Conservation (phyloP, 2,329 filamentous ascomycete genomes). For the Colletotrichum tamarilloi region DNA sequence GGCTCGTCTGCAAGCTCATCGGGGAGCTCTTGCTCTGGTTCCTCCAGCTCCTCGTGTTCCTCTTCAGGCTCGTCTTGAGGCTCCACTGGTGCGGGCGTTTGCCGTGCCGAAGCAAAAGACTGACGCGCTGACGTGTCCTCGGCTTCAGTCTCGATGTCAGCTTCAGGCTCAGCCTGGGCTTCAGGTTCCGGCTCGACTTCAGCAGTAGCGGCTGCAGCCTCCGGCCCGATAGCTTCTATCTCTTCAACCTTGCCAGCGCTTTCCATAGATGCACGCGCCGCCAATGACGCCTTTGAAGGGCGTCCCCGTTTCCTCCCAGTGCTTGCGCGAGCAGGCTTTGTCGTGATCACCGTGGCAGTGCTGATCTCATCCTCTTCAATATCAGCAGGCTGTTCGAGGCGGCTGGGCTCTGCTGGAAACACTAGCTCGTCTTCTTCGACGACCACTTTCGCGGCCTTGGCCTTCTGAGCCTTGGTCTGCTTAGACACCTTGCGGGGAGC, state of each 20-base stretch:
- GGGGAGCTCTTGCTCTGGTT: neutral
- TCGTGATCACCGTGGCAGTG: slow-evolving; percentile 55
- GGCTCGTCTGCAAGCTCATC: slow-evolving; percentile 5
- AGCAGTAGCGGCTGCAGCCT: neutral
- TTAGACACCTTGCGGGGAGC: slow-evolving; percentile 64
- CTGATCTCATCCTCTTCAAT: slow-evolving; percentile 52
- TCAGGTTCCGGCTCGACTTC: neutral
- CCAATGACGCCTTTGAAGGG: slow-evolving; percentile 44
- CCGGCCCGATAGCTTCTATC: slow-evolving; percentile 2
- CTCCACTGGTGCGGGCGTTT: slow-evolving; percentile 30
- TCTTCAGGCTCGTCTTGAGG: neutral
- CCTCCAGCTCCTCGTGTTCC: neutral
- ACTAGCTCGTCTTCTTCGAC: slow-evolving; percentile 40
- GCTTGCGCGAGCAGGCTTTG: slow-evolving; percentile 32
- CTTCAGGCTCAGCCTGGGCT: neutral
- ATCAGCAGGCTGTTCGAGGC: slow-evolving; percentile 24
- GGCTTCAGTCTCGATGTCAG: slow-evolving; percentile 28
- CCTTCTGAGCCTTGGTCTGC: slow-evolving; percentile 59
- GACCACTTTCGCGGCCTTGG: slow-evolving; percentile 45
- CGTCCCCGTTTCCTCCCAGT: slow-evolving; percentile 46
- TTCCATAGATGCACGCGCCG: slow-evolving; percentile 39
- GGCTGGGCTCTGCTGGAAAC: slow-evolving; percentile 21
- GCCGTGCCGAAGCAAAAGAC: slow-evolving; percentile 32
- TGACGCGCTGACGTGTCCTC: slow-evolving; percentile 17
- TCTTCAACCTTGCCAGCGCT: slow-evolving; percentile 7